phyloP scores from a whole-genome alignment of 1,139 yeast genomes.

The Yamadazyma membranifaciens region DNA sequence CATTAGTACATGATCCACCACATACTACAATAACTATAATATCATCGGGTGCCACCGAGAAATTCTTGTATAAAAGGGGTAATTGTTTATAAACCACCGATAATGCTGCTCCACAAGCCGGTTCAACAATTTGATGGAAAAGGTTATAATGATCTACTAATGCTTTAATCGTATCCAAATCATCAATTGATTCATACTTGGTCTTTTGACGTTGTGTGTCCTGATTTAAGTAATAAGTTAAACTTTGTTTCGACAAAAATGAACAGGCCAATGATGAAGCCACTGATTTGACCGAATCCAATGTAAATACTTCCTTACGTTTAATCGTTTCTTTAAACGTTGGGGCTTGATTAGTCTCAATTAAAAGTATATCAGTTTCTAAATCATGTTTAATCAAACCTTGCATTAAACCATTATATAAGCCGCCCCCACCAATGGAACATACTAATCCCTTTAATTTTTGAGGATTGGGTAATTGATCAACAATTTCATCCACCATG shows the following conservation, averaged over 20 bases:
- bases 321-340: slow-evolving; percentile 33
- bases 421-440: slow-evolving; percentile 46
- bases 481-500: slow-evolving; percentile 32
- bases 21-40: slow-evolving; percentile 37
- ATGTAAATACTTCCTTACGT: slow-evolving; percentile 25
- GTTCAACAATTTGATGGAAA: slow-evolving; percentile 31
- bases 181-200: slow-evolving; percentile 30
- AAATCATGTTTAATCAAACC: slow-evolving; percentile 26
- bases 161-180: slow-evolving; percentile 34
- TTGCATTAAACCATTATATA: slow-evolving; percentile 36
- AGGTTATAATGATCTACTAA: slow-evolving; percentile 24
- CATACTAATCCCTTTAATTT: slow-evolving; percentile 37
- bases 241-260: slow-evolving; percentile 29
- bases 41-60: slow-evolving; percentile 29
- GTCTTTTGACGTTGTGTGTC: slow-evolving; percentile 14
- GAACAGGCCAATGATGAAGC: slow-evolving; percentile 45
- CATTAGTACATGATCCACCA: slow-evolving; percentile 36
- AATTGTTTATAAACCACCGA: slow-evolving; percentile 24
- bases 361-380: slow-evolving; percentile 26
- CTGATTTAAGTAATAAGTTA: slow-evolving; percentile 23
- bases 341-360: slow-evolving; percentile 42
- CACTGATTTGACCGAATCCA: slow-evolving; percentile 30
- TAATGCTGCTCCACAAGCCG: slow-evolving; percentile 44
- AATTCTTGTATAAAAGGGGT: slow-evolving; percentile 20
- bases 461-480: slow-evolving; percentile 20